phyloP scores from a whole-genome alignment of 495 filamentous ascomycete species.

The Annulohypoxylon bovei region DNA sequence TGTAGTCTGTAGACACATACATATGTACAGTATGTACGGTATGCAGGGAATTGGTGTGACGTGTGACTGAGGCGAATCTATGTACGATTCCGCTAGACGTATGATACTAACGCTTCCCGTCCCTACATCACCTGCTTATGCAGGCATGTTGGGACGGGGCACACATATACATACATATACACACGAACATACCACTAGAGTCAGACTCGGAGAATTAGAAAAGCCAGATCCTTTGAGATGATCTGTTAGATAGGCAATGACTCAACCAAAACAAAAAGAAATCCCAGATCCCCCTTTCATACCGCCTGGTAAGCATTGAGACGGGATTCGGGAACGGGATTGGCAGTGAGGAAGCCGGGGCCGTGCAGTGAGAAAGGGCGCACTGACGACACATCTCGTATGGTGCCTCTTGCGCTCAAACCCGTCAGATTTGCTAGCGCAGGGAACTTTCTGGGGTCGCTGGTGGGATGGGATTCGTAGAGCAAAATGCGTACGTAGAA shows the following conservation, averaged over 20 bases:
- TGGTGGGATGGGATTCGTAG: constrained; percentile 2
- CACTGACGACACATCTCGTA: background rate
- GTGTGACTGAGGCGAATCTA: background rate
- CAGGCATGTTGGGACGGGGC: background rate
- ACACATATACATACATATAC: background rate
- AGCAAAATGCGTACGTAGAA: background rate
- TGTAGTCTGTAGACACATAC: too few relatives aligned
- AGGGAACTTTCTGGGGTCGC: background rate
- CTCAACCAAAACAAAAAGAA: background rate
- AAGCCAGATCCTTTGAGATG: background rate
- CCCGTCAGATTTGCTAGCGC: background rate
- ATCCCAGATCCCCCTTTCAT: too few relatives aligned
- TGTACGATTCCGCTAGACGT: background rate
- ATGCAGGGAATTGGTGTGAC: background rate
- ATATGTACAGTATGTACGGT: too few relatives aligned
- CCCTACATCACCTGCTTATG: background rate
- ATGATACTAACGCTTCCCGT: background rate
- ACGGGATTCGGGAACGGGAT: constrained; percentile 11
- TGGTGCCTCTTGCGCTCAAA: background rate
- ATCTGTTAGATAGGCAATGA: background rate
- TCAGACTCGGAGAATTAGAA: background rate
- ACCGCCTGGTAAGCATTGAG: background rate
- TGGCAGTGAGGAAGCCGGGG: background rate
- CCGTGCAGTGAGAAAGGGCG: background rate
- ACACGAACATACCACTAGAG: background rate